These are phyloP conservation scores for Podospora didyma DNA, from an alignment of 495 filamentous ascomycete species.

Conservation along the genomic window DNA sequence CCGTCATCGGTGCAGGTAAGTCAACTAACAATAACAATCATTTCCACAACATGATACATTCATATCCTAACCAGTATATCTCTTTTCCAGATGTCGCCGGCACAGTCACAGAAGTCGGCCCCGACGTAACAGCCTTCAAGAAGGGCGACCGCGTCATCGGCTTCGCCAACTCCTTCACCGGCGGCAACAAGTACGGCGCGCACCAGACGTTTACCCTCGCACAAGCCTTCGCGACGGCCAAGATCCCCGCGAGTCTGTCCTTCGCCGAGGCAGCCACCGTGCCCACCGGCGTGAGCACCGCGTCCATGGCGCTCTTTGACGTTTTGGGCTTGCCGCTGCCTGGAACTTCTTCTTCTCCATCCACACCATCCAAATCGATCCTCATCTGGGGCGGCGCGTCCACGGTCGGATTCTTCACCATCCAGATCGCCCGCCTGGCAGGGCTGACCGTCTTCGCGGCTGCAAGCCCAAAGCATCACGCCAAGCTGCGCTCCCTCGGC, in stretches of 20 bases:
- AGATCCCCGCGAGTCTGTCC: conserved; percentile 26
- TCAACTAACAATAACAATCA: neutral
- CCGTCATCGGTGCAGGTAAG: conserved; percentile 40
- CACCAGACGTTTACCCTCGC: conserved; percentile 42
- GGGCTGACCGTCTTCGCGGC: conserved; percentile 44
- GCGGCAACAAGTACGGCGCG: conserved; percentile 16
- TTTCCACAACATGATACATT: neutral
- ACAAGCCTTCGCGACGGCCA: conserved; percentile 18
- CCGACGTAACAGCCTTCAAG: conserved; percentile 40
- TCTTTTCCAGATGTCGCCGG: conserved; percentile 47
- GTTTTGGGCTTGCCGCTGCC: conserved; percentile 28
- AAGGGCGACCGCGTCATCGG: conserved; percentile 43
- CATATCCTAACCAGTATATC: neutral
- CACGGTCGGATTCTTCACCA: conserved; percentile 46
- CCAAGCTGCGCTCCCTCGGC: conserved; percentile 26
- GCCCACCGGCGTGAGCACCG: conserved; percentile 33
- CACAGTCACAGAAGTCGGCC: conserved; percentile 45
- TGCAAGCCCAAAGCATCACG: conserved; percentile 32
- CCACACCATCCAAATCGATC: conserved; percentile 34
- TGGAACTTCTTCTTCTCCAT: neutral
- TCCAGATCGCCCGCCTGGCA: conserved; percentile 34
- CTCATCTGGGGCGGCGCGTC: conserved; percentile 60
- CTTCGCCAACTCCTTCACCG: conserved; percentile 11
- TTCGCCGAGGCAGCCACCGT: conserved; percentile 37
- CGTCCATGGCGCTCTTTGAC: conserved; percentile 29